Evolutionary conservation across 768 basidiomycete genomes (phyloP), one percentile per base, ranked within the genome.

Genomic region (Nevesoporus exiguus): DNA sequence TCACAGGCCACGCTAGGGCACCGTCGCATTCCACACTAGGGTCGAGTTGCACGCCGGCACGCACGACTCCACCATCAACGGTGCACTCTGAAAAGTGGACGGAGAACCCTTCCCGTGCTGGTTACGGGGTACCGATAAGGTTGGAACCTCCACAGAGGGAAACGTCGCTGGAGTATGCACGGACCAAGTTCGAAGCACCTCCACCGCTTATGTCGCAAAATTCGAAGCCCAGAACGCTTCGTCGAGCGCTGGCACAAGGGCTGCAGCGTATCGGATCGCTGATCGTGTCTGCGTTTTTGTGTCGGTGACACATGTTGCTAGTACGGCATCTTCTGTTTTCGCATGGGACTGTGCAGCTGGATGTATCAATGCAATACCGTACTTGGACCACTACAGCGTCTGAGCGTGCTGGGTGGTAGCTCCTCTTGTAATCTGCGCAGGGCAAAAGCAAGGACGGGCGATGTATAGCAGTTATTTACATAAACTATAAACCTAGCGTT

Each of bases 11-110:
- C 25, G 52, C 44, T 3, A 55, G 60, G 47, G 56, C 56, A 21
- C 55, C 56, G 36, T 64, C 67, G 11, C 58, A 61, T 49, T 59
- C 57, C 15, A 67, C 67, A 19, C 21, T 58, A 39, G 55, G 57
- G 13, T 70, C 68, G 41, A 67, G 57, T 36, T 66, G 48, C 43
- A 63, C 68, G 21, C 67, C 67, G 11, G 67, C 67, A 39, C 71
- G 62, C 17, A 65, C 65, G 15, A 62, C 61, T 19, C 65, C 69
- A 17, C 69, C 69, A 13, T 63, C 61, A 34, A 66, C 63, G 45
- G 48, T 65, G 33, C 60, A 64, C 33, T 72, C 71, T 56, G 69
- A 70, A 29, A 71, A 71, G 44, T 71, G 56, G 56, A 52, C 60
- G 2, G 68, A 69, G 46, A 62, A 52, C 27, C n/a, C 48, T 9